Evolutionary conservation across 768 basidiomycete species (phyloP), one percentile per base, ranked within the genome.

Genomic region (Suillus fuscotomentosus): DNA sequence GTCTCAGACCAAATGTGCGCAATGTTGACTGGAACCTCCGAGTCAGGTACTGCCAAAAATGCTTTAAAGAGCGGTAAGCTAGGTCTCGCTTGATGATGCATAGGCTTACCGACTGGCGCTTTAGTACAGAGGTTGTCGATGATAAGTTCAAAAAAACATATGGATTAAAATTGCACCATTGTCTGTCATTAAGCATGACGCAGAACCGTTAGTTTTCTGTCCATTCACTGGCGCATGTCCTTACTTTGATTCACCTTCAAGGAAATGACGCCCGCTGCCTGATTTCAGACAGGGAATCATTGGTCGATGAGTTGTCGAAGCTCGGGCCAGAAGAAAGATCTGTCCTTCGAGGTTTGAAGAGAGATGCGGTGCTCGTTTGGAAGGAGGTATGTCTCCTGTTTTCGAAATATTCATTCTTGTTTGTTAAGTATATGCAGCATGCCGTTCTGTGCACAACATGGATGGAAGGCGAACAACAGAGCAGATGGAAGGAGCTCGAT

Each of bases 401-500:
- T 53, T 54, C 0, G 9, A 11, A 5, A 34, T 2, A 6, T 10
- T 34, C 10, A 34, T 54, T 20, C 17, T 20, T 31, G 17, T 54
- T 11, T 20, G 53, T 54, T 54, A 31, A 54, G 20, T 17, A 31
- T 34, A n/a, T 20, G 17, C 31, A 54, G 53, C 53, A 54, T 20
- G 53, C 53, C n/a, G 4, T 13, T 54, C 17, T 20, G 31, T 54
- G 53, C 53, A 20, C 31, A 13, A 54, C 34, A 54, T 54, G 53
- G 53, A 54, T 11, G 31, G 17, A 34, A 10, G 20, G 53, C 2
- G 53, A 78, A 66, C 62, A 68, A 4, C 61, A 70, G 20, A 72
- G 75, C 60, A 75, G 81, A 20, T 67, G 68, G 39, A 20, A 65
- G 20, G 79, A 83, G 65, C 71, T 81, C 14, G 70, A 74, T 3